phyloP scores from a whole-genome alignment of 352 stramenopile species.

The Globisporangium acanthophoron region DNA sequence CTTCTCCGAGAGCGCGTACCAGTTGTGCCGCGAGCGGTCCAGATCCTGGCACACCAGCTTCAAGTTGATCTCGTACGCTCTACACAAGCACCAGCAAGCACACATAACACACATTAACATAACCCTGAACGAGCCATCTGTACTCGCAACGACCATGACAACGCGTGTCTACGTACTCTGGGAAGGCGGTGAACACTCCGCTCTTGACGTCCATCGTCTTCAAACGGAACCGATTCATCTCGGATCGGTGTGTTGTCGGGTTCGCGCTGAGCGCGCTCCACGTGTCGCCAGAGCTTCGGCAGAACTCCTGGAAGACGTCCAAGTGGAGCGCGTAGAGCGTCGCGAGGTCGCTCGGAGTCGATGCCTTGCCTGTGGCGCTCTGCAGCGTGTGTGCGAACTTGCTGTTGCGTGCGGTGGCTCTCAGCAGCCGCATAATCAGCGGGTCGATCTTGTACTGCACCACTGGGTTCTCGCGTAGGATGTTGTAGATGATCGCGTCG shows the following conservation, averaged over 20 bases:
- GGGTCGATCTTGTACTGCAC: slow-evolving; percentile 49
- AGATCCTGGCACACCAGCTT: slow-evolving; percentile 42
- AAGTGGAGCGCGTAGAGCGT: slow-evolving; percentile 60
- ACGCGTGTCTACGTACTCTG: slow-evolving; percentile 41
- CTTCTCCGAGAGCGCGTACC: slow-evolving; percentile 42
- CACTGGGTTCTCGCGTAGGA: slow-evolving; percentile 37
- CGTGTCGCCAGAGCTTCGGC: slow-evolving; percentile 28
- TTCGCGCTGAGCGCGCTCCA: slow-evolving; percentile 28
- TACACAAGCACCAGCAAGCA: slow-evolving; percentile 15
- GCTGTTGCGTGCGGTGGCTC: slow-evolving; percentile 27
- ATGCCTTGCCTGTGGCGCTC: slow-evolving; percentile 5
- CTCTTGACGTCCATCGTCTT: slow-evolving; percentile 59
- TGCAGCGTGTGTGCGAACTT: slow-evolving; percentile 30
- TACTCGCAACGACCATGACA: neutral
- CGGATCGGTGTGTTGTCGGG: slow-evolving; percentile 9
- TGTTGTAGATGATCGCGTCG: slow-evolving; percentile 53
- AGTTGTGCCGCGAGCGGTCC: slow-evolving; percentile 41
- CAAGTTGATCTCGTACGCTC: slow-evolving; percentile 72
- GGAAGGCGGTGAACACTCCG: slow-evolving; percentile 61
- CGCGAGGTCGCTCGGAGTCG: slow-evolving; percentile 11
- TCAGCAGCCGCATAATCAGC: slow-evolving; percentile 39
- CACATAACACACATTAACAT: neutral
- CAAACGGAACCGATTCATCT: slow-evolving; percentile 31
- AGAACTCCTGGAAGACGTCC: slow-evolving; percentile 65
- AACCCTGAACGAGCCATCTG: neutral